These are phyloP conservation scores for Fusarium oxysporum DNA, from an alignment of 2,329 filamentous ascomycete genomes.

Conservation along the genomic window DNA sequence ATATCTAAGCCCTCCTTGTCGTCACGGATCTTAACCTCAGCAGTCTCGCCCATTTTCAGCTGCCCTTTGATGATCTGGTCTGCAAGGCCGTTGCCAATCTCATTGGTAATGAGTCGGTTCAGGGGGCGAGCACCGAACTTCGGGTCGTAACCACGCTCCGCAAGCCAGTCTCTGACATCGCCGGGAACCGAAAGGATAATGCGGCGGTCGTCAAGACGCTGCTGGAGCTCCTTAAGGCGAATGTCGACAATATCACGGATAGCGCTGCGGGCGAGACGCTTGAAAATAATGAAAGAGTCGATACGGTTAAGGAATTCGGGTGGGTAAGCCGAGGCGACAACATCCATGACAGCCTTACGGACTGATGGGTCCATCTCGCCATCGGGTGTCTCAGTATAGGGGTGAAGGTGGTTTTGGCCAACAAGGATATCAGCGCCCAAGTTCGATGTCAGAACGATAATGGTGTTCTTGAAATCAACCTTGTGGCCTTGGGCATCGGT, in stretches of 20 bases:
- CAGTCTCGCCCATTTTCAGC: slow-evolving; percentile 79
- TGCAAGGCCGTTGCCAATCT: slow-evolving; percentile 89
- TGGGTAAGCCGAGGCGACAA: slow-evolving; percentile 79
- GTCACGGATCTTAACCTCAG: slow-evolving; percentile 75
- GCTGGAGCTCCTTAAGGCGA: slow-evolving; percentile 84
- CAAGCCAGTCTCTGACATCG: slow-evolving; percentile 85
- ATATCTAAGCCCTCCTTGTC: slow-evolving; percentile 70
- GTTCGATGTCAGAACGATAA: slow-evolving; percentile 96
- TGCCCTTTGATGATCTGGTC: slow-evolving; percentile 92
- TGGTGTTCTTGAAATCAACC: slow-evolving; percentile 95
- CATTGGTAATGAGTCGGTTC: slow-evolving; percentile 88
- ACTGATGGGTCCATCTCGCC: slow-evolving; percentile 79
- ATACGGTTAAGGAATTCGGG: slow-evolving; percentile 97
- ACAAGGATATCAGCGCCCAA: slow-evolving; percentile 93
- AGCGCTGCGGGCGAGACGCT: slow-evolving; percentile 80
- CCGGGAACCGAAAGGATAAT: slow-evolving; percentile 79
- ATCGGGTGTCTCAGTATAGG: slow-evolving; percentile 70
- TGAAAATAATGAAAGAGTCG: slow-evolving; percentile 97
- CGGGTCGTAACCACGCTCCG: slow-evolving; percentile 89
- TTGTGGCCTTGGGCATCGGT: slow-evolving; percentile 97
- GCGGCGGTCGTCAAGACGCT: slow-evolving; percentile 83
- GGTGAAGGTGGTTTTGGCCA: slow-evolving; percentile 73
- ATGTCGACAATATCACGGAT: slow-evolving; percentile 95
- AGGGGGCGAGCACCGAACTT: slow-evolving; percentile 91
- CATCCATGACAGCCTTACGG: slow-evolving; percentile 86